Evolutionary conservation across 345 rosid species (phyloP).

Genomic region (Garcia nutans): DNA sequence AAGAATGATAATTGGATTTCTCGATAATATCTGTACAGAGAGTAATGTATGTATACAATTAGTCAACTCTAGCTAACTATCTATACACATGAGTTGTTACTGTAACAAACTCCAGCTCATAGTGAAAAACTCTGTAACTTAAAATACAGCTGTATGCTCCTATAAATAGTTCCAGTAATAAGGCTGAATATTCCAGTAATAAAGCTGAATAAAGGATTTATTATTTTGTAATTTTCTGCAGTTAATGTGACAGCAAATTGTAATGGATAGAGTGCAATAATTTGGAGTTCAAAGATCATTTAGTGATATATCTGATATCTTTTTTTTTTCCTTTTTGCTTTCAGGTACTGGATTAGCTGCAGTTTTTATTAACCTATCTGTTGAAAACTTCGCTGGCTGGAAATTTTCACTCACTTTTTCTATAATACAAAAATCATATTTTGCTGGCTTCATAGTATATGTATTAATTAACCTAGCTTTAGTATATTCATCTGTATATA

Average conservation of each 20-base stretch:
- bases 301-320: not conserved
- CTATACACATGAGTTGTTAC: too few relatives aligned
- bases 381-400: constrained; percentile 98
- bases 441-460: constrained; percentile 81
- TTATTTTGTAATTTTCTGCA: not conserved
- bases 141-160: too few relatives aligned
- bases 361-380: constrained; percentile 85
- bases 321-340: constrained; percentile 11
- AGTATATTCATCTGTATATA: constrained; percentile 87
- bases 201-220: not conserved
- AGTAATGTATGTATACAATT: too few relatives aligned
- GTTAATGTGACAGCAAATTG: not conserved
- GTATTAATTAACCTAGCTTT: constrained; percentile 70
- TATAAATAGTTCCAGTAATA: too few relatives aligned
- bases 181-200: too few relatives aligned
- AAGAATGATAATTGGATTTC: too few relatives aligned
- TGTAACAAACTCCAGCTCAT: too few relatives aligned
- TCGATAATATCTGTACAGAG: too few relatives aligned
- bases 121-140: too few relatives aligned
- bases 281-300: not conserved
- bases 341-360: constrained; percentile 95
- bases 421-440: constrained; percentile 79
- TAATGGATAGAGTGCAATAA: too few relatives aligned
- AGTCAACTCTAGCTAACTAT: too few relatives aligned
- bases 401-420: constrained; percentile 72